phyloP scores from a whole-genome alignment of 352 stramenopile genomes.

The Pseudoperonospora humuli region DNA sequence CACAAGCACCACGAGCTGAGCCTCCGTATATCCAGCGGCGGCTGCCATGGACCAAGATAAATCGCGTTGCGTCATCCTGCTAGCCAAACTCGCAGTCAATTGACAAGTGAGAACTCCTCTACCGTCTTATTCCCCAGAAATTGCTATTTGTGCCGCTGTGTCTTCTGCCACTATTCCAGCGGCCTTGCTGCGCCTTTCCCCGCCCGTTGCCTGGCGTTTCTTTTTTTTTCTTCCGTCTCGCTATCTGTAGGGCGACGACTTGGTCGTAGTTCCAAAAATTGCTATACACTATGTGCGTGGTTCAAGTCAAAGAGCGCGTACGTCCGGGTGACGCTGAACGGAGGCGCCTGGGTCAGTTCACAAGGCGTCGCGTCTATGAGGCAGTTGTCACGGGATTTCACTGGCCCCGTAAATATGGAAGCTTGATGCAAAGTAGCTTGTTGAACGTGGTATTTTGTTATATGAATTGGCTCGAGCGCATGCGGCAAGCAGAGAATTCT shows the following conservation, averaged over 20 bases:
- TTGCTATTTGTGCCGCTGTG: not conserved
- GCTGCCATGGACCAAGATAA: slow-evolving; percentile 13
- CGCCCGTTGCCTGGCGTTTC: slow-evolving; percentile 23
- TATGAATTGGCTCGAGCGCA: not conserved
- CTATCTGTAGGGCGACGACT: not conserved
- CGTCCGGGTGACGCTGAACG: slow-evolving; percentile 6
- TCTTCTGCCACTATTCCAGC: slow-evolving; percentile 13
- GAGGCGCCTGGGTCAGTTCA: slow-evolving; percentile 4
- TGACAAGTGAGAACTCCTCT: slow-evolving; percentile 16
- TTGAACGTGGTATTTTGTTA: not conserved
- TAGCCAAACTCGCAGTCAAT: slow-evolving; percentile 3
- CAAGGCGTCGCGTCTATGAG: not conserved
- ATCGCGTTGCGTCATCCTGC: slow-evolving; percentile 12
- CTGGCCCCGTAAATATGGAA: slow-evolving; percentile 6
- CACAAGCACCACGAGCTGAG: slow-evolving; percentile 46
- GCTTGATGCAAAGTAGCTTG: not conserved
- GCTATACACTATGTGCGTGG: not conserved
- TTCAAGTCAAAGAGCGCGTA: not conserved
- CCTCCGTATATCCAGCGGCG: slow-evolving; percentile 31
- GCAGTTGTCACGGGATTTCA: not conserved
- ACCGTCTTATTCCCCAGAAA: slow-evolving; percentile 9
- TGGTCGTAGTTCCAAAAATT: too few species aligned
- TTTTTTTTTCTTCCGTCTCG: slow-evolving; percentile 10
- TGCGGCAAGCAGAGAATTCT: too few species aligned
- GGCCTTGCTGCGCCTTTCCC: slow-evolving; percentile 22